Percentiles rank a stretch among this genome's conserved stretches.
These are phyloP conservation scores for Lichtheimia ramosa DNA, from an alignment of 371 early-diverging fungal genomes.

Conservation along the genomic window DNA sequence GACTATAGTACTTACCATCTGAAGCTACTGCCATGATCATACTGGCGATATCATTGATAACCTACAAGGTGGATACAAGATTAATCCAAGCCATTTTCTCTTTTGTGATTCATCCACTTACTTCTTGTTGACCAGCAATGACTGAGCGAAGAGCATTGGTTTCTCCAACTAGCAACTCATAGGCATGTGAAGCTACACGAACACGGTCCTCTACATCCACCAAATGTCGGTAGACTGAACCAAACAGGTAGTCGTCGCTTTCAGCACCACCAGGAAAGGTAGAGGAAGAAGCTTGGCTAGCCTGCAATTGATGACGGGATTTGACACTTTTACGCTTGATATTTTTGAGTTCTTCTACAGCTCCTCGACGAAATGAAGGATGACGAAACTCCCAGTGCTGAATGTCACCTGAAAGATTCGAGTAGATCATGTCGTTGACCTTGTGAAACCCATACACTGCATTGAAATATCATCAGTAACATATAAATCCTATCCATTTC, in stretches of 20 bases:
- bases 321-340: conserved; percentile 66
- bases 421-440: conserved; percentile 67
- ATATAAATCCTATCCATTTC: neutral
- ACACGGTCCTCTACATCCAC: conserved; percentile 16
- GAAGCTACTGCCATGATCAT: neutral
- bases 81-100: too few species aligned
- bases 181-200: conserved; percentile 13
- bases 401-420: conserved; percentile 48
- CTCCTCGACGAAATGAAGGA: conserved; percentile 64
- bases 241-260: conserved; percentile 6
- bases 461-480: neutral
- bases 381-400: conserved; percentile 75
- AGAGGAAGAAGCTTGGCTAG: neutral
- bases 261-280: neutral
- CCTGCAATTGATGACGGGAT: conserved; percentile 20
- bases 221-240: conserved; percentile 16
- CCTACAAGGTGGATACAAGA: neutral
- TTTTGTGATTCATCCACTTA: neutral
- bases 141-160: conserved; percentile 3
- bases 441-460: conserved; percentile 60
- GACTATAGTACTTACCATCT: neutral
- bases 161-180: conserved; percentile 14
- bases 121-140: conserved; percentile 18
- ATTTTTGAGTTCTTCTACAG: conserved; percentile 53
- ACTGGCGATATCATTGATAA: neutral